Evolutionary conservation across 495 filamentous ascomycete species (phyloP), one percentile per base, ranked within the genome.

Genomic region (Chaetomium fimeti): DNA sequence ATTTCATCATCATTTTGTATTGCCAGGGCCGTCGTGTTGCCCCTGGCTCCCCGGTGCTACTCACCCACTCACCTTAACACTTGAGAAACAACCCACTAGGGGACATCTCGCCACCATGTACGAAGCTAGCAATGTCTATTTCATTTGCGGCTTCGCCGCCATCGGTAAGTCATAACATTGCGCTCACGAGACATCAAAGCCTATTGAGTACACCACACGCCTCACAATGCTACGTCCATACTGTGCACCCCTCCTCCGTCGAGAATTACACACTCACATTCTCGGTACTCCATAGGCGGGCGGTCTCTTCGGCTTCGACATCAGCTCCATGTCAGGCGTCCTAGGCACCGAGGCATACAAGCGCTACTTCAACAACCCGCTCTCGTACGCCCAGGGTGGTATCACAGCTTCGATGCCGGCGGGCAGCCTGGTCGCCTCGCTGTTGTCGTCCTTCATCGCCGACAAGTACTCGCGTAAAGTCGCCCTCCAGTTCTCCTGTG

Each of bases 331-430:
- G 87, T 84, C 82, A 58, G 88, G 87, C 59, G 86, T 89, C 67
- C 75, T 88, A 25, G 87, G 82, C 13, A 87, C 83, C 6, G 71
- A 79, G 61, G 83, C 83, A 15, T 89, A 88, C 77, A 84, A 82
- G 74, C 76, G 79, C 56, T 88, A 87, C 71, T 89, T 88, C 74
- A 65, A 75, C 62, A 75, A 85, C 58, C 84, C 82, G 22, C 72
- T 77, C 47, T 82, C 81, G 11, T 84, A 84, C 68, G 66, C 77
- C 13, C 85, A 89, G 76, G 86, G 86, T 18, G 85, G 79, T 47
- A 89, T 89, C 72, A 88, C 86, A 12, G 79, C 78, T 45, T 78
- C 89, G n/a, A 90, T 93, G 82, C 88, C 90, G 25, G 83, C 87
- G 42, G 90, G 90, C n/a, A 90, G 88, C 24, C 77, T 91, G n/a